phyloP scores from a whole-genome alignment of 192 early-diverging fungal species.

The Jimgerdemannia flammicorona region DNA sequence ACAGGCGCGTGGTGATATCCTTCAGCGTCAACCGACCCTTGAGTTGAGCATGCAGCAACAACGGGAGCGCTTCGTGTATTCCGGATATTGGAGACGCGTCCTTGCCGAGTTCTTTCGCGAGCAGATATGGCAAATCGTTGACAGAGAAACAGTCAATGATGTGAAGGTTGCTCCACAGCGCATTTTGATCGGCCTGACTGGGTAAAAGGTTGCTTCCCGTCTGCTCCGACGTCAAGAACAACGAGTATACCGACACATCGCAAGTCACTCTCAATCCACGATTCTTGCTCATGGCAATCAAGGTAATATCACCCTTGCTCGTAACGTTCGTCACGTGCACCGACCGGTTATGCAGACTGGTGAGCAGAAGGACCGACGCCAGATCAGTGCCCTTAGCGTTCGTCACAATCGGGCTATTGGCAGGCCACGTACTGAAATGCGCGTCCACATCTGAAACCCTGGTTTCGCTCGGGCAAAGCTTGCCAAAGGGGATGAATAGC shows the following conservation, averaged over 20 bases:
- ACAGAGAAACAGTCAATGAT: slow-evolving; percentile 92
- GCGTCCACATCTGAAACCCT: slow-evolving; percentile 62
- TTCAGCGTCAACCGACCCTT: slow-evolving; percentile 73
- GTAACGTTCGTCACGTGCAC: slow-evolving; percentile 88
- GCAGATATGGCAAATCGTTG: slow-evolving; percentile 62
- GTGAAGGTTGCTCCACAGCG: slow-evolving; percentile 77
- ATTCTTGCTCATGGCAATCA: slow-evolving; percentile 84
- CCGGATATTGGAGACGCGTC: slow-evolving; percentile 40
- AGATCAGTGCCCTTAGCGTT: slow-evolving; percentile 86
- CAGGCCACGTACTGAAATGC: slow-evolving; percentile 82
- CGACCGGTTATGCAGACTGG: slow-evolving; percentile 75
- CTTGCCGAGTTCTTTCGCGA: slow-evolving; percentile 52
- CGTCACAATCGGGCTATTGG: slow-evolving; percentile 68
- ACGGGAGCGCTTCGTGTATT: slow-evolving; percentile 66
- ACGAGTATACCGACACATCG: slow-evolving; percentile 85
- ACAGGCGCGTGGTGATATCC: slow-evolving; percentile 72
- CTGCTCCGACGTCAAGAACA: slow-evolving; percentile 66
- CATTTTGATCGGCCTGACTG: slow-evolving; percentile 56
- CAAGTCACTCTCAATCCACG: slow-evolving; percentile 87
- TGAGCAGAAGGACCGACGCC: slow-evolving; percentile 83
- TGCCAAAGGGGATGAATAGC: slow-evolving; percentile 60
- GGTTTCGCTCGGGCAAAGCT: slow-evolving; percentile 22
- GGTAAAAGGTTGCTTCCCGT: slow-evolving; percentile 41
- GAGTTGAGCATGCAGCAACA: slow-evolving; percentile 79
- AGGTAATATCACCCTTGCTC: slow-evolving; percentile 73